Evolutionary conservation across 306 rosid genomes (phyloP).

Genomic region (Cicer pinnatifidum): DNA sequence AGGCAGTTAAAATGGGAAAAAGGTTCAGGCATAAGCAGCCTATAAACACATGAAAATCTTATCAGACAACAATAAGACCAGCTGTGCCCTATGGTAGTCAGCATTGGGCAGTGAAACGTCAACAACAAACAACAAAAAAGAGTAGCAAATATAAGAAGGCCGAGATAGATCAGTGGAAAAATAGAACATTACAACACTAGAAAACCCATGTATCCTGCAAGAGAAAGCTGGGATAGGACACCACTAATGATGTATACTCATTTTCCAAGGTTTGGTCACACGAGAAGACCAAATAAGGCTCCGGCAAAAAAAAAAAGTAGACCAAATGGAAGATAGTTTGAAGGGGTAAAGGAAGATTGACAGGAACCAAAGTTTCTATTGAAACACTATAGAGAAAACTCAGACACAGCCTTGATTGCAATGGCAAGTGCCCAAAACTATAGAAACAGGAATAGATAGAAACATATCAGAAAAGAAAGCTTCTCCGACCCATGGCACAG

Average conservation of each 20-base stretch:
- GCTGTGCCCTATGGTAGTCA: not conserved
- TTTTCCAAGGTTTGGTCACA: not conserved
- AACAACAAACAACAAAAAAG: not conserved
- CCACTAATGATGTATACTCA: not conserved
- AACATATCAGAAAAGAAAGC: constrained; percentile 1
- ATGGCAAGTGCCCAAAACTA: not conserved
- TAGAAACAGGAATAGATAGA: constrained; percentile 23
- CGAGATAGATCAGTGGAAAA: not conserved
- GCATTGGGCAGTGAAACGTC: constrained; percentile 9
- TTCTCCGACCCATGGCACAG: not conserved
- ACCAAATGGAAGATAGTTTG: constrained; percentile 12
- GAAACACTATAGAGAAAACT: constrained; percentile 3
- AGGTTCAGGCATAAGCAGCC: constrained; percentile 1
- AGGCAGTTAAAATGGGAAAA: constrained; percentile 1
- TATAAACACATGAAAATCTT: not conserved
- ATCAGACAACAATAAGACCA: constrained; percentile 4
- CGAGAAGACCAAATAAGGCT: constrained; percentile 17
- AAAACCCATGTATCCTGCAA: not conserved
- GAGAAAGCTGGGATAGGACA: constrained; percentile 19
- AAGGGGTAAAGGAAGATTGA: constrained; percentile 20
- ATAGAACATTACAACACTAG: not conserved
- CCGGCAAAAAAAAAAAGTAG: not conserved
- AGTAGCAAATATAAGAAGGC: not conserved
- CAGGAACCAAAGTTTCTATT: not conserved
- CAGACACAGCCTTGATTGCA: not conserved